phyloP scores from a whole-genome alignment of 2,329 filamentous ascomycete genomes.

The Aspergillus fijiensis region DNA sequence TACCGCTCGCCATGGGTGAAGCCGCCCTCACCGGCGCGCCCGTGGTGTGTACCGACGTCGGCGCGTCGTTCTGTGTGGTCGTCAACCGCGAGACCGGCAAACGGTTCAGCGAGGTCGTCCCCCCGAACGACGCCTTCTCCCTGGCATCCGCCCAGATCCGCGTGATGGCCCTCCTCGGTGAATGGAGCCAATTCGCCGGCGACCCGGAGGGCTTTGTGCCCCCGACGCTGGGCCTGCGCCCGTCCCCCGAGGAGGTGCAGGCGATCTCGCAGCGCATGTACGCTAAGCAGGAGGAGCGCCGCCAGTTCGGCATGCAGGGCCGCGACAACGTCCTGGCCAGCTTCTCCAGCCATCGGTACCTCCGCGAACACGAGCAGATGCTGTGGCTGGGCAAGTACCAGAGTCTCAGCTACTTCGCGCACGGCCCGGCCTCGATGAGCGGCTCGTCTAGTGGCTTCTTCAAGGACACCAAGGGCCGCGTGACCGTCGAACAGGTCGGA shows the following conservation, averaged over 20 bases:
- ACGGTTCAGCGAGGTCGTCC: slow-evolving; percentile 61
- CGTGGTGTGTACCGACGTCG: slow-evolving; percentile 43
- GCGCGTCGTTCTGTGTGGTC: slow-evolving; percentile 41
- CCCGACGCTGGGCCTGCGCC: slow-evolving; percentile 49
- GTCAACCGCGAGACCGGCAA: slow-evolving; percentile 45
- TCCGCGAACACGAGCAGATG: slow-evolving; percentile 62
- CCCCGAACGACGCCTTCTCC: slow-evolving; percentile 61
- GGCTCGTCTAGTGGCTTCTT: slow-evolving; percentile 7
- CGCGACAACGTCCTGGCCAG: slow-evolving; percentile 58
- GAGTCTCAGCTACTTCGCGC: slow-evolving; percentile 16
- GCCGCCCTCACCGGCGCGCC: slow-evolving; percentile 46
- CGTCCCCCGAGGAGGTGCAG: slow-evolving; percentile 51
- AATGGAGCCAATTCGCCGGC: slow-evolving; percentile 59
- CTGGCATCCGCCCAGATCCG: slow-evolving; percentile 62
- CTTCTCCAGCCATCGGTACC: slow-evolving; percentile 58
- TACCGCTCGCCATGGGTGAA: slow-evolving; percentile 46
- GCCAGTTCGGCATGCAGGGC: slow-evolving; percentile 57
- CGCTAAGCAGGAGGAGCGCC: slow-evolving; percentile 56
- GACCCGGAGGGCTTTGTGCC: slow-evolving; percentile 41
- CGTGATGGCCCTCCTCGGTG: slow-evolving; percentile 59
- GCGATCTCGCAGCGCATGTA: slow-evolving; percentile 60
- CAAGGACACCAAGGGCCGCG: slow-evolving; percentile 2
- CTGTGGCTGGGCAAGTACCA: slow-evolving; percentile 48
- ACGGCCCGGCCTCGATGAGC: slow-evolving; percentile 5
- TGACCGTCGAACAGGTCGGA: not conserved